phyloP scores from a whole-genome alignment of 352 stramenopile genomes.

The Pythium brassicae region DNA sequence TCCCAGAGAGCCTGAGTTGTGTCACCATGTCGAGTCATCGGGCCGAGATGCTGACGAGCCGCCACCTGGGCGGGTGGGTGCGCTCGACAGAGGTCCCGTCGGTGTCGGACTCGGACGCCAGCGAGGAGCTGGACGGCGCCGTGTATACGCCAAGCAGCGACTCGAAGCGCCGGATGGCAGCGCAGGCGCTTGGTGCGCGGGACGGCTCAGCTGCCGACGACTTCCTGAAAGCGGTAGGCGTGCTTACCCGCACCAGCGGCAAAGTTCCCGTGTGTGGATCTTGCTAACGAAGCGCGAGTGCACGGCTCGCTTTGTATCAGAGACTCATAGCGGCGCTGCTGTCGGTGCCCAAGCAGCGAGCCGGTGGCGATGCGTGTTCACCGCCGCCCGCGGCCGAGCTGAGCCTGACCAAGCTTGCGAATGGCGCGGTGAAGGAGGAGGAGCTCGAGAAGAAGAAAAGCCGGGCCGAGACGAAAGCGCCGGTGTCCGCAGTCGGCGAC shows the following conservation, averaged over 20 bases:
- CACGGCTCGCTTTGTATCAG: not conserved
- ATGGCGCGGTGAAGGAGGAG: not conserved
- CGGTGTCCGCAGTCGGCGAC: not conserved
- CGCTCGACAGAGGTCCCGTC: constrained; percentile 1
- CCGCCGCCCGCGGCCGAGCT: no score
- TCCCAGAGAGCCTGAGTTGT: no score
- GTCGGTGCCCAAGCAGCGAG: not conserved
- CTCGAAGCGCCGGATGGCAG: not conserved
- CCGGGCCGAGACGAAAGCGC: not conserved
- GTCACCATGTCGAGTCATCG: not conserved
- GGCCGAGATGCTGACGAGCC: no score
- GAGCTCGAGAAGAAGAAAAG: not conserved
- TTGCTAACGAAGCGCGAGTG: not conserved
- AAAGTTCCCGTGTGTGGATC: not conserved
- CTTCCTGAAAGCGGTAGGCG: constrained; percentile 43
- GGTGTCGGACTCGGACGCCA: not conserved
- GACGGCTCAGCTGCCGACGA: constrained; percentile 23
- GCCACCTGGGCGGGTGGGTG: not conserved
- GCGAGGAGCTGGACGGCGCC: constrained; percentile 2
- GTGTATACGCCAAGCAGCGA: constrained; percentile 8
- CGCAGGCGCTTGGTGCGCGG: constrained; percentile 6
- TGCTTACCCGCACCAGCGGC: not conserved
- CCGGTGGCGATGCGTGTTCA: not conserved
- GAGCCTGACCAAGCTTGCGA: not conserved
- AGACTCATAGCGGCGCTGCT: constrained; percentile 16